phyloP scores from a whole-genome alignment of 1,284 basidiomycete species.

The Xerocomus amazonicus region DNA sequence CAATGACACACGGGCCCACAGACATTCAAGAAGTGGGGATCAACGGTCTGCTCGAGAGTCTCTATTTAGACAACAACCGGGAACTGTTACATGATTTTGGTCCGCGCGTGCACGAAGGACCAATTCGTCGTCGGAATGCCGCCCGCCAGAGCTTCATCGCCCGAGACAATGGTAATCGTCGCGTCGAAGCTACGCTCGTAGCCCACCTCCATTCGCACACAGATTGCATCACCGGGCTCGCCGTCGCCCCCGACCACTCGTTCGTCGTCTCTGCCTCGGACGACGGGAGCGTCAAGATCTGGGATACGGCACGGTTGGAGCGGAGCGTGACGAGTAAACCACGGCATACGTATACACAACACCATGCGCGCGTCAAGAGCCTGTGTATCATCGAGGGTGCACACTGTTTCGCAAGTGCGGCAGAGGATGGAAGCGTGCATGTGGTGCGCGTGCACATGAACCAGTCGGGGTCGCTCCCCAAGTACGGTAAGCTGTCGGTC shows the following conservation, averaged over 20 bases:
- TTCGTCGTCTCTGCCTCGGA: slow-evolving; percentile 92
- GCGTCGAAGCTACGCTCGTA: slow-evolving; percentile 74
- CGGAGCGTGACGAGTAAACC: slow-evolving; percentile 73
- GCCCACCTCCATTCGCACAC: slow-evolving; percentile 85
- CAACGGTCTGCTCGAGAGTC: slow-evolving; percentile 79
- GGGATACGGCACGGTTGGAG: slow-evolving; percentile 79
- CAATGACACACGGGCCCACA: slow-evolving; percentile 27
- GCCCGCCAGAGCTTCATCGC: slow-evolving; percentile 60
- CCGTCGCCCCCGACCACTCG: slow-evolving; percentile 88
- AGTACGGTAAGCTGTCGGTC: slow-evolving; percentile 76
- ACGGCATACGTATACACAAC: slow-evolving; percentile 72
- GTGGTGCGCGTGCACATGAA: slow-evolving; percentile 77
- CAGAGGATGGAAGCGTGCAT: slow-evolving; percentile 82
- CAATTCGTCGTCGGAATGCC: slow-evolving; percentile 69
- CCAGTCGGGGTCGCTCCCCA: slow-evolving; percentile 58
- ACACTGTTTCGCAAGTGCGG: slow-evolving; percentile 87
- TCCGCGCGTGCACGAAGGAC: slow-evolving; percentile 76
- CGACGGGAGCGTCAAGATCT: slow-evolving; percentile 81
- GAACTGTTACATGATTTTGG: slow-evolving; percentile 89
- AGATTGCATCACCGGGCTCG: slow-evolving; percentile 75
- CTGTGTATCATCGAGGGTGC: slow-evolving; percentile 80
- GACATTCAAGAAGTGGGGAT: slow-evolving; percentile 88
- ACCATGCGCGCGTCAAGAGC: slow-evolving; percentile 76
- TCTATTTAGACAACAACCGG: slow-evolving; percentile 84
- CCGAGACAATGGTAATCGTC: slow-evolving; percentile 42